These are phyloP conservation scores for Quercus variabilis DNA, from an alignment of 306 rosid species.

Conservation along the genomic window DNA sequence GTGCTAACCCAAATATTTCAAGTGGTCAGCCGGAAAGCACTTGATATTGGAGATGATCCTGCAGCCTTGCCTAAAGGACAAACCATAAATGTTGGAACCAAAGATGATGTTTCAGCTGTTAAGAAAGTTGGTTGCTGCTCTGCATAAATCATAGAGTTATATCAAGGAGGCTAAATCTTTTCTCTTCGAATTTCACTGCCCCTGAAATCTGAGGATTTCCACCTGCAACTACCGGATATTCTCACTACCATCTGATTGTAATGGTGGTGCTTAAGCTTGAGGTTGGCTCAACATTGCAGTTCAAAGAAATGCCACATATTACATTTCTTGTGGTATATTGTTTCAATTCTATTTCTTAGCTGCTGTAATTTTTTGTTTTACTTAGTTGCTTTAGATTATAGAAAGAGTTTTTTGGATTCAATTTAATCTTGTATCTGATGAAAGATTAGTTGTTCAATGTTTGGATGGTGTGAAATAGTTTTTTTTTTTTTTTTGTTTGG, in stretches of 20 bases:
- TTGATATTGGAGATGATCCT: slow-evolving; percentile 48
- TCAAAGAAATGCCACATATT: slow-evolving; percentile 15
- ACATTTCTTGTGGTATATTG: background rate
- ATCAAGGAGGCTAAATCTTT: slow-evolving; percentile 6
- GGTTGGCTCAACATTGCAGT: background rate
- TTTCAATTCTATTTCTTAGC: background rate
- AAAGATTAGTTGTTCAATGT: background rate
- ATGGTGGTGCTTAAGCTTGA: background rate
- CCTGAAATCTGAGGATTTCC: background rate
- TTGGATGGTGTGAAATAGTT: background rate
- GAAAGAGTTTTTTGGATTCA: background rate
- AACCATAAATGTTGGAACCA: slow-evolving; percentile 45
- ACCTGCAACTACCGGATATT: background rate
- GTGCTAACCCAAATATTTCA: slow-evolving; percentile 47
- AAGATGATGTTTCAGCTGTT: slow-evolving; percentile 60
- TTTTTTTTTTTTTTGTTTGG: background rate
- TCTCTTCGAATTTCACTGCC: background rate
- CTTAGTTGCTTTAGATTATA: slow-evolving; percentile 2
- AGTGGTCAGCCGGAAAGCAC: slow-evolving; percentile 51
- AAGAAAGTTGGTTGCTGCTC: slow-evolving; percentile 56
- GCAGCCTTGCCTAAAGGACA: slow-evolving; percentile 50
- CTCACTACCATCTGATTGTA: background rate
- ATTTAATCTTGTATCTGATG: slow-evolving; percentile 1
- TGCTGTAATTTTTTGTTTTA: background rate
- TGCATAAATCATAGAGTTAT: slow-evolving; percentile 21